These are phyloP conservation scores for Phlyctochytrium planicorne DNA, from an alignment of 192 early-diverging fungal species.

Conservation along the genomic window DNA sequence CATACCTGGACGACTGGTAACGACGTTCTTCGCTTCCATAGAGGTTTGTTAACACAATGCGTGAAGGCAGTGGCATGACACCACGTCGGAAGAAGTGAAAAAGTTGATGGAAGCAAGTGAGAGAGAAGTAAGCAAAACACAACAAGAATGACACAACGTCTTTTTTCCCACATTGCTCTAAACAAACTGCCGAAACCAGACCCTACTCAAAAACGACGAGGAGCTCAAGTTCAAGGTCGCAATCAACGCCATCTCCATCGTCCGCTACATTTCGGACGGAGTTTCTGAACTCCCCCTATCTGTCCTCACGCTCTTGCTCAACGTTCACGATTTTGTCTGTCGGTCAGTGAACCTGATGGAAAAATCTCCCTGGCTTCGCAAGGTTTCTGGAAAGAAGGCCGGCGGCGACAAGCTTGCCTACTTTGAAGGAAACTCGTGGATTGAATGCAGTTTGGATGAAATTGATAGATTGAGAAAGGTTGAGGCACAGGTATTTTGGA, in stretches of 20 bases:
- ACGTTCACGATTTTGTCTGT: slow-evolving; percentile 36
- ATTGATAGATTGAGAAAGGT: slow-evolving; percentile 28
- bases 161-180: too few relatives aligned
- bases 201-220: slow-evolving; percentile 10
- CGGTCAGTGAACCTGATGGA: slow-evolving; percentile 37
- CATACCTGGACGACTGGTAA: slow-evolving; percentile 34
- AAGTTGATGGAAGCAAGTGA: slow-evolving; percentile 8
- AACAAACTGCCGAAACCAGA: not conserved
- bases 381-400: slow-evolving; percentile 8
- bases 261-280: slow-evolving; percentile 44
- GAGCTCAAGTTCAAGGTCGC: slow-evolving; percentile 41
- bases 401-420: slow-evolving; percentile 17
- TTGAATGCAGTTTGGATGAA: slow-evolving; percentile 36
- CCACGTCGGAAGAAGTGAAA: slow-evolving; percentile 2
- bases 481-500: slow-evolving; percentile 53
- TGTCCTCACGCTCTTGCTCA: slow-evolving; percentile 36
- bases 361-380: slow-evolving; percentile 39
- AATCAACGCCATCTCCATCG: slow-evolving; percentile 37
- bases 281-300: slow-evolving; percentile 31
- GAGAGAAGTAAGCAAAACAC: slow-evolving; percentile 12
- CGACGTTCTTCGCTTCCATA: too few relatives aligned
- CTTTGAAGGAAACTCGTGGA: slow-evolving; percentile 46
- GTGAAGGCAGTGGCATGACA: not conserved
- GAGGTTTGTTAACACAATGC: not conserved
- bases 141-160: too few relatives aligned